A percentile compares a stretch with the other conserved stretches of the same genome.
These are phyloP conservation scores for Massarina eburnea DNA, from an alignment of 2,329 filamentous ascomycete species.

Conservation along the genomic window DNA sequence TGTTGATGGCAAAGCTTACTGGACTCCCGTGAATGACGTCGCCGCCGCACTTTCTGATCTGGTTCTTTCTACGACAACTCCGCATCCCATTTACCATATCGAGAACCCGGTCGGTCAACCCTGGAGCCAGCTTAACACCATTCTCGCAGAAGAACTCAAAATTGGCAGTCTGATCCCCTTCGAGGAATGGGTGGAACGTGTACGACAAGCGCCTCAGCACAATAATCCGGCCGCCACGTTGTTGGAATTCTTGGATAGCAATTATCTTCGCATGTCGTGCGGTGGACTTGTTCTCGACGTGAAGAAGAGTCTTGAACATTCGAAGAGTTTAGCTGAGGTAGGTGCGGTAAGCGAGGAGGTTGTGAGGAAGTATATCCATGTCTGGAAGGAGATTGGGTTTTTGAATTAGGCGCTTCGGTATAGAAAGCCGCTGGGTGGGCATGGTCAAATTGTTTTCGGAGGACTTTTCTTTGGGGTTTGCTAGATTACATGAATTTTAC, in stretches of 20 bases:
- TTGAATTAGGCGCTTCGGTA: slow-evolving; percentile 2
- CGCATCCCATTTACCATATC: slow-evolving; percentile 45
- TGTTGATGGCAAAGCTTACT: slow-evolving; percentile 45
- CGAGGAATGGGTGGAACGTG: slow-evolving; percentile 44
- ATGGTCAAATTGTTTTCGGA: too few species aligned
- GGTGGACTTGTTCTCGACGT: slow-evolving; percentile 48
- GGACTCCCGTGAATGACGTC: slow-evolving; percentile 51
- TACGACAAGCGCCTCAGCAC: slow-evolving; percentile 20
- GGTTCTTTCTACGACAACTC: slow-evolving; percentile 13
- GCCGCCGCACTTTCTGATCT: slow-evolving; percentile 42
- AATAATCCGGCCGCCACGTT: slow-evolving; percentile 38
- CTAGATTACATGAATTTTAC: too few species aligned
- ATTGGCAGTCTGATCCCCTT: slow-evolving; percentile 44
- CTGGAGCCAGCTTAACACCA: slow-evolving; percentile 41
- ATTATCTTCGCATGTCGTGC: slow-evolving; percentile 50
- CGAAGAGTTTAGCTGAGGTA: slow-evolving; percentile 31
- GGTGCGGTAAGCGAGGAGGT: slow-evolving; percentile 10
- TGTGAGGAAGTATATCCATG: slow-evolving; percentile 9
- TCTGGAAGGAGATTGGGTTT: slow-evolving; percentile 14
- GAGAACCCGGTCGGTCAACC: slow-evolving; percentile 49
- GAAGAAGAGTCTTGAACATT: slow-evolving; percentile 39
- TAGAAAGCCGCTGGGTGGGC: too few species aligned
- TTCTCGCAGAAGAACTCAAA: slow-evolving; percentile 33
- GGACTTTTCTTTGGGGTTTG: too few species aligned
- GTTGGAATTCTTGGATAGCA: slow-evolving; percentile 36